A percentile compares a stretch with the other conserved stretches of the same genome.
Evolutionary conservation across 352 stramenopile genomes (phyloP).

Genomic region (Globisporangium apiculatum): DNA sequence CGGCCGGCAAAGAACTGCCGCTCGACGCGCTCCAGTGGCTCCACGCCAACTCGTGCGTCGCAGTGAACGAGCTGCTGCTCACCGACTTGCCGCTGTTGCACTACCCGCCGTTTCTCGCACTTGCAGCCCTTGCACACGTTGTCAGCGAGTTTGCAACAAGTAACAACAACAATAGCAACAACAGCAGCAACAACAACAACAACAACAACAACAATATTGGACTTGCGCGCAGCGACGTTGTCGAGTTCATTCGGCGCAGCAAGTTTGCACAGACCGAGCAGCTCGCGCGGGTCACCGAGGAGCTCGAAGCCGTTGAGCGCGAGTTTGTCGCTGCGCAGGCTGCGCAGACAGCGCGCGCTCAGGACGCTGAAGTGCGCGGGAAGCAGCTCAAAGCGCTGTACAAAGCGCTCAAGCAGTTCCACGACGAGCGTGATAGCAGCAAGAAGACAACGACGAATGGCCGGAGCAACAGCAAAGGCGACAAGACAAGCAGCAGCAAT

Average conservation of each 20-base stretch:
- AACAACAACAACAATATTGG: background rate
- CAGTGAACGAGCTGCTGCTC: constrained; percentile 73
- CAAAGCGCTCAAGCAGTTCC: constrained; percentile 85
- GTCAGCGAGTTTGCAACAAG: constrained; percentile 6
- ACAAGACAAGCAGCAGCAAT: constrained; percentile 14
- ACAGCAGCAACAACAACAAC: background rate
- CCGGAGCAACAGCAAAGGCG: constrained; percentile 37
- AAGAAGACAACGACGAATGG: constrained; percentile 10
- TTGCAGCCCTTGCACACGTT: constrained; percentile 51
- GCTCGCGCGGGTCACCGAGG: constrained; percentile 23
- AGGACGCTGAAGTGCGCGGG: constrained; percentile 24
- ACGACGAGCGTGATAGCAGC: constrained; percentile 25
- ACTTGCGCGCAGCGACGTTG: constrained; percentile 29
- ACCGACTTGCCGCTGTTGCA: constrained; percentile 62
- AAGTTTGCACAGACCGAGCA: constrained; percentile 60
- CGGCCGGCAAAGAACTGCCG: constrained; percentile 49
- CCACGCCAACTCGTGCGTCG: constrained; percentile 59
- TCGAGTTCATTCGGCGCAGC: constrained; percentile 61
- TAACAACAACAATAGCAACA: background rate
- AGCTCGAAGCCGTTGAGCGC: constrained; percentile 29
- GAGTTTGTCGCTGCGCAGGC: constrained; percentile 25
- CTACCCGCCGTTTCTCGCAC: constrained; percentile 62
- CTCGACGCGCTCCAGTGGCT: constrained; percentile 68
- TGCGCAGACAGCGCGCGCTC: constrained; percentile 14
- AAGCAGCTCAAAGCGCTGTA: constrained; percentile 81